Evolutionary conservation across 2,329 filamentous ascomycete species (phyloP).

Genomic region (Beauveria sp.): DNA sequence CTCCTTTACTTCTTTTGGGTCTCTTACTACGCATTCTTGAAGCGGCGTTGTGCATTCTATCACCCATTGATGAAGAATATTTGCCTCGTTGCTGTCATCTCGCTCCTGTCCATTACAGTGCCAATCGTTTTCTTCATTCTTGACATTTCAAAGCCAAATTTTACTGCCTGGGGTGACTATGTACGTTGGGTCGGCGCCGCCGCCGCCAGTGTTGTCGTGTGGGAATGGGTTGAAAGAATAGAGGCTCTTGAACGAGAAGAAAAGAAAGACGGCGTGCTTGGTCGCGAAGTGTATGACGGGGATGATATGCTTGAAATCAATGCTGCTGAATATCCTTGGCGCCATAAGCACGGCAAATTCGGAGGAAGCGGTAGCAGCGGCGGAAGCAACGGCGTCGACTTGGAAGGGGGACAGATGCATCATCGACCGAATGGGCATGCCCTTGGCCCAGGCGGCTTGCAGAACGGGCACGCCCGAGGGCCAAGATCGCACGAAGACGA

Average conservation of each 20-base stretch:
- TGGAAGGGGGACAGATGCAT: conserved; percentile 12
- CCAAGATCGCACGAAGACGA: conserved; percentile 16
- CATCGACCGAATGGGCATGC: neutral
- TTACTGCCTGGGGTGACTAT: conserved; percentile 91
- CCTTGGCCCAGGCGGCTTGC: neutral
- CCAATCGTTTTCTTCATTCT: conserved; percentile 90
- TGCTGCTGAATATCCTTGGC: conserved; percentile 43
- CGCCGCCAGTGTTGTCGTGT: conserved; percentile 90
- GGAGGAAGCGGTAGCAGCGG: conserved; percentile 22
- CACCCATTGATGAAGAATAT: conserved; percentile 89
- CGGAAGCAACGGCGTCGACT: conserved; percentile 20
- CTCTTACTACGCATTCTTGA: conserved; percentile 86
- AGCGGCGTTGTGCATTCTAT: conserved; percentile 84
- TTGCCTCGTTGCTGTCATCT: conserved; percentile 68
- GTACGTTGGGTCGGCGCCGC: conserved; percentile 94
- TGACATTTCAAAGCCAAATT: conserved; percentile 76
- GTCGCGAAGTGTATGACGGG: conserved; percentile 85
- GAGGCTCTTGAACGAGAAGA: conserved; percentile 88
- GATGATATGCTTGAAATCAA: conserved; percentile 78
- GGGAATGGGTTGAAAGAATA: conserved; percentile 96
- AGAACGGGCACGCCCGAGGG: conserved; percentile 18
- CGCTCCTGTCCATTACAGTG: conserved; percentile 73
- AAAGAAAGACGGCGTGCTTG: conserved; percentile 86
- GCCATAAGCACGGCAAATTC: conserved; percentile 28
- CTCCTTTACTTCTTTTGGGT: conserved; percentile 90